Evolutionary conservation across 306 rosid genomes (phyloP).

Genomic region (Clitoria ternatea): DNA sequence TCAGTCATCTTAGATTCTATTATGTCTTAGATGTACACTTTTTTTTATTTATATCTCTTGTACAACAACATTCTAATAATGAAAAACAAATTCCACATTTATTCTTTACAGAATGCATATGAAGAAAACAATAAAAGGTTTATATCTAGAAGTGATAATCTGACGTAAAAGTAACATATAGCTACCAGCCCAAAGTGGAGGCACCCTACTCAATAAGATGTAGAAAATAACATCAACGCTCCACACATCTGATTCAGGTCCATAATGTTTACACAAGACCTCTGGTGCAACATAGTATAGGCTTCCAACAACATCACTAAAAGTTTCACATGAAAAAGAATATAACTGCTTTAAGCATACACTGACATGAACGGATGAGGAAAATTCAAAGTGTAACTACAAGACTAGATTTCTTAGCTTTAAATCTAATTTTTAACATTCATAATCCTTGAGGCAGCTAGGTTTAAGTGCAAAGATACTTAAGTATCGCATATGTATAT

Average conservation of each 20-base stretch:
- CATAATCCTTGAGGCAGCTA: neutral
- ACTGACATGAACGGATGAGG: neutral
- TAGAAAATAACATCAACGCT: constrained; percentile 57
- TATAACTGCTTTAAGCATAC: constrained; percentile 2
- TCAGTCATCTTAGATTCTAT: no score
- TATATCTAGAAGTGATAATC: neutral
- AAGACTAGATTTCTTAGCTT: neutral
- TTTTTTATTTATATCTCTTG: no score
- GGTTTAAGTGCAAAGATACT: neutral
- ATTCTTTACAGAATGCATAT: neutral
- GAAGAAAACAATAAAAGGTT: constrained; percentile 2
- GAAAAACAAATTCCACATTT: no score
- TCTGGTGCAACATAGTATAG: constrained; percentile 58
- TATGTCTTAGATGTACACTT: no score
- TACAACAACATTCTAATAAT: no score
- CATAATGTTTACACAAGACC: constrained; percentile 48
- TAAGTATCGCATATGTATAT: neutral
- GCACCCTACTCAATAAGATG: constrained; percentile 47
- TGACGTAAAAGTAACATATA: constrained; percentile 10
- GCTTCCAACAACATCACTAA: constrained; percentile 50
- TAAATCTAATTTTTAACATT: neutral
- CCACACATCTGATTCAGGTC: constrained; percentile 55
- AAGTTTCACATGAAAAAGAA: constrained; percentile 41
- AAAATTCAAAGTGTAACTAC: neutral
- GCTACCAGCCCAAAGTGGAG: constrained; percentile 55